Evolutionary conservation across 2,329 filamentous ascomycete species (phyloP), one percentile per base, ranked within the genome.

Genomic region (Aureobasidium sp.): DNA sequence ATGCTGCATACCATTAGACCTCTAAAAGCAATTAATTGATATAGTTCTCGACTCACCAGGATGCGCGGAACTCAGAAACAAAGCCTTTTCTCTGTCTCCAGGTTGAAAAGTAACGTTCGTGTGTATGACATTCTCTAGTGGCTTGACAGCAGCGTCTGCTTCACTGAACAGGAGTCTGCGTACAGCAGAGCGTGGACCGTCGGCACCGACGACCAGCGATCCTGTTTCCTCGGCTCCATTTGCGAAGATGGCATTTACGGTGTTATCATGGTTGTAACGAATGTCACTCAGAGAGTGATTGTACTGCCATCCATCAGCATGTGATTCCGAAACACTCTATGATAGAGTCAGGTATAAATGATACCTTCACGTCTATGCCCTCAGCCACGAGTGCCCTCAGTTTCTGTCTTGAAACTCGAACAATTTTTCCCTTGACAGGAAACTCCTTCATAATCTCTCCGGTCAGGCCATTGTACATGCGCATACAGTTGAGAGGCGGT

Each of bases 141-240:
- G 41, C 23, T 20, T 26, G 12, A 42, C 52, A 36, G 36, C 37
- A 13, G 23, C 36, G 1, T 47, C 42, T 12, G 46, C 46, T 29
- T n/a, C 32, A 9, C 27, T 29, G 3, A 70, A 42, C 20, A 64
- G 53, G 4, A 66, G 64, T 10, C 57, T 53, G n/a, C 69, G 64
- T 5, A 70, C 68, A 12, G 32, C 41, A 32, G 69, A 70, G 26
- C 63, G 57, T 13, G 63, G 47, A 2, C 69, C 69, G 58, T 71
- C 69, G 13, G 65, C 63, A 3, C 69, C 69, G 12, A 68, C 59
- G 15, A 69, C n/a, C 17, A 67, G 55, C 5, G 62, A 65, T 5
- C 67, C 68, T 20, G 41, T 68, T 29, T 61, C 56, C 17, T 57
- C 48, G 2, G 57, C 46, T 17, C 64, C 65, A 46, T 69, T 65